Percentiles rank a stretch among this genome's conserved stretches.
phyloP scores from a whole-genome alignment of 1,284 basidiomycete genomes.

The Tausonia pullulans region DNA sequence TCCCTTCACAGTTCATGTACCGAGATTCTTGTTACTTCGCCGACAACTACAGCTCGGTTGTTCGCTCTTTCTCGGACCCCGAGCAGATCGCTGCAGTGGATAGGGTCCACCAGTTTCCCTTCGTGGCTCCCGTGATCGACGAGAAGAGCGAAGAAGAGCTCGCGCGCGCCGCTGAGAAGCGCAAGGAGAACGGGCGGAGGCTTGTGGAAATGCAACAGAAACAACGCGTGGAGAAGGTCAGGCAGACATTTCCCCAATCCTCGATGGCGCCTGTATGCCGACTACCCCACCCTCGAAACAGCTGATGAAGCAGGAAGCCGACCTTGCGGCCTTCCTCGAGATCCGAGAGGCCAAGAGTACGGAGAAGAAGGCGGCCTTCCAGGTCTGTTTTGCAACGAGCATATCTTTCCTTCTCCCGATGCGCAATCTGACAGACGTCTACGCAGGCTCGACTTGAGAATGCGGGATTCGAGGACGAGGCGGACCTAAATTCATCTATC shows the following conservation, averaged over 20 bases:
- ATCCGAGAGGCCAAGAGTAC: conserved; percentile 54
- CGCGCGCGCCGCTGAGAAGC: conserved; percentile 59
- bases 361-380: conserved; percentile 67
- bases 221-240: conserved; percentile 70
- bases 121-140: conserved; percentile 51
- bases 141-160: conserved; percentile 92
- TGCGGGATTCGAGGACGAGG: conserved; percentile 60
- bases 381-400: conserved; percentile 35
- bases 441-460: conserved; percentile 28
- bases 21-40: conserved; percentile 80
- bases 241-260: neutral
- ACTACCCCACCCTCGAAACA: neutral
- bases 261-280: no score
- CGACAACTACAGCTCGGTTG: conserved; percentile 58
- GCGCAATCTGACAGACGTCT: neutral
- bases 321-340: conserved; percentile 58
- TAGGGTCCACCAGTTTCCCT: conserved; percentile 77
- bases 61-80: conserved; percentile 56
- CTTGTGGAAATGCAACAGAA: conserved; percentile 88
- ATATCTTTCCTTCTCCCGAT: neutral
- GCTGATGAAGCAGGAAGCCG: conserved; percentile 60
- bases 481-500: conserved; percentile 32
- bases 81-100: conserved; percentile 52
- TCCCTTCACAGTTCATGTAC: conserved; percentile 61
- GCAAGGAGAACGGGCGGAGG: conserved; percentile 73